These are phyloP conservation scores for Solanum chmielewskii DNA, from an alignment of 257 asterid genomes.

Conservation along the genomic window DNA sequence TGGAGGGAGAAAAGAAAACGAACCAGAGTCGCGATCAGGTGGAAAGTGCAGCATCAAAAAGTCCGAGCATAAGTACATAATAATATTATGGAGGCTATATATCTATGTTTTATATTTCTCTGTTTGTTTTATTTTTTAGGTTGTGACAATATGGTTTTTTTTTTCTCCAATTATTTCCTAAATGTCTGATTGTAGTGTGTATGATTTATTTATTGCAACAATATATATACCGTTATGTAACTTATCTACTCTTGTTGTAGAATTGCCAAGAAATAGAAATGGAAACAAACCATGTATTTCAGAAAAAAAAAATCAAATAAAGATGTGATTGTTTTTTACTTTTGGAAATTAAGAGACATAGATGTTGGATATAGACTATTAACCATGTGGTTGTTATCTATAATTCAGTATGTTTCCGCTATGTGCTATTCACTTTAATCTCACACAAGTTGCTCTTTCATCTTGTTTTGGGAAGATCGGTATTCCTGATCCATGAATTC, in stretches of 20 bases:
- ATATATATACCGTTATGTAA: not conserved
- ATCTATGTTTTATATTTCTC: not conserved
- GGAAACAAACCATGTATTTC: not conserved
- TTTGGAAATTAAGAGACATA: not conserved
- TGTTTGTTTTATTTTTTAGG: not conserved
- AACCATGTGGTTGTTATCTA: not conserved
- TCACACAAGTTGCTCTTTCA: too few relatives aligned
- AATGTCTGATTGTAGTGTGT: not conserved
- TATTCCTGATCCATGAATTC: not conserved
- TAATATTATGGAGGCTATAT: not conserved
- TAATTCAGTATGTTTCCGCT: not conserved
- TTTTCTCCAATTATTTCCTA: not conserved
- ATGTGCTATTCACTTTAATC: not conserved
- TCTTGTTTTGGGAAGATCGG: not conserved
- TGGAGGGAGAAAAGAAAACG: slow-evolving; percentile 8
- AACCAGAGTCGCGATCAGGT: not conserved
- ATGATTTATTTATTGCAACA: not conserved
- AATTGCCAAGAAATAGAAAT: not conserved
- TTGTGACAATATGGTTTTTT: not conserved
- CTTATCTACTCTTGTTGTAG: not conserved
- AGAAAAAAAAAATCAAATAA: not conserved
- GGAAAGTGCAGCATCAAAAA: not conserved
- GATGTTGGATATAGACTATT: not conserved
- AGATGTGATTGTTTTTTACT: not conserved
- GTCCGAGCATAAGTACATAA: not conserved